Evolutionary conservation across 129 eudicot species (phyloP), one percentile per base, ranked within the genome.

Genomic region (Artemisia annua): DNA sequence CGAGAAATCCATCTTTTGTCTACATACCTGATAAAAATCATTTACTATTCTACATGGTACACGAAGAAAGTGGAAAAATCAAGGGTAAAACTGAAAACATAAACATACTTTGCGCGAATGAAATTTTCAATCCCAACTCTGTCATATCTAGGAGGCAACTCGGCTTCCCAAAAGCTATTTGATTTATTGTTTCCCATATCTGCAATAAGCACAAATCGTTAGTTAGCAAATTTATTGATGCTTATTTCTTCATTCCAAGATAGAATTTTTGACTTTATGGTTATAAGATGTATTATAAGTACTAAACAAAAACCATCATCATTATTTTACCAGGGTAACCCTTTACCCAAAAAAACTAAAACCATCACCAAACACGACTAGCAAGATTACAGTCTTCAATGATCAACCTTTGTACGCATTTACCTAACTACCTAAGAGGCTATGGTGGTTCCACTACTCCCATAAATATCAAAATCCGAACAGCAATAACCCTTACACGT

Each of bases 111-210:
- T 52, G 89, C 87, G 71, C 84, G 85, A 68, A 87, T 84, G 82
- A 87, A 87, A 70, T 87, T 84, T 57, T 84, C 89, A 48, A 82
- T 84, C 51, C 89, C 89, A 70, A 82, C 89, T 84, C 87, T 77
- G 56, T 77, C 78, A 50, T 87, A 84, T 61, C 65, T 87, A 16
- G 85, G 80, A 67, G 92, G 92, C 60, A 87, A 67, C 73, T 84
- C 87, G n/a, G 92, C 85, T 84, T 87, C 92, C 92, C 92, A 87
- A 69, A 76, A 87, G 79, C 78, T 69, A 70, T 87, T 87, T 58
- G 92, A 80, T 78, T 73, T 87, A 54, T 77, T 75, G 74, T 87
- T 87, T 71, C 92, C 92, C 89, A 87, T 84, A 48, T 80, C 92
- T 87, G 87, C 69, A 85, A 76, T 58, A 85, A 76, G 56, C 66